phyloP scores from a whole-genome alignment of 176 grass and related monocot genomes.

The Elymus sibiricus region DNA sequence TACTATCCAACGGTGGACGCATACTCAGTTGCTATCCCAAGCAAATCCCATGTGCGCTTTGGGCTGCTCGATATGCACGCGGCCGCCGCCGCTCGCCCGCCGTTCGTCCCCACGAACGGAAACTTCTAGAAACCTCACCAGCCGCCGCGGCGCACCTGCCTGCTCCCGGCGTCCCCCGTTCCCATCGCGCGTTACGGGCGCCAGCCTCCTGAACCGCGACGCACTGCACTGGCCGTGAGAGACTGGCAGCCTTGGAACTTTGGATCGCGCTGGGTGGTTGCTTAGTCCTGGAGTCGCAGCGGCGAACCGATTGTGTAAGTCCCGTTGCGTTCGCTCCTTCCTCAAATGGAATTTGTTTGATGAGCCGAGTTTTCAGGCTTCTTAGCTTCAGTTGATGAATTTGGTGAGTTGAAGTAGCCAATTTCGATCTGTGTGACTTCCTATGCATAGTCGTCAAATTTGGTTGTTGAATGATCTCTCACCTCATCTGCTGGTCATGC shows the following conservation, averaged over 20 bases:
- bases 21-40: not conserved
- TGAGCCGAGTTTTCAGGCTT: not conserved
- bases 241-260: not conserved
- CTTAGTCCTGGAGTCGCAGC: not conserved
- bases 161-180: not conserved
- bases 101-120: not conserved
- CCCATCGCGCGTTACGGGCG: not conserved
- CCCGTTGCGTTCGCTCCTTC: not conserved
- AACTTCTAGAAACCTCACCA: not conserved
- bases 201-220: not conserved
- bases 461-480: not conserved
- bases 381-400: not conserved
- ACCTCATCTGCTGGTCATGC: not conserved
- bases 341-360: not conserved
- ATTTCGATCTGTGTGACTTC: not conserved
- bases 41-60: not conserved
- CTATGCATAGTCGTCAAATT: not conserved
- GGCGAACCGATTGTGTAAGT: not conserved
- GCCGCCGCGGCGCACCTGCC: not conserved
- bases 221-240: not conserved
- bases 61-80: not conserved
- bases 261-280: not conserved
- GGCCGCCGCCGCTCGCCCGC: not conserved
- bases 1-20: not conserved
- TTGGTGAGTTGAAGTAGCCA: not conserved